Conservation (phyloP, 2,329 filamentous ascomycete species). For the Herpomyces periplanetae region DNA sequence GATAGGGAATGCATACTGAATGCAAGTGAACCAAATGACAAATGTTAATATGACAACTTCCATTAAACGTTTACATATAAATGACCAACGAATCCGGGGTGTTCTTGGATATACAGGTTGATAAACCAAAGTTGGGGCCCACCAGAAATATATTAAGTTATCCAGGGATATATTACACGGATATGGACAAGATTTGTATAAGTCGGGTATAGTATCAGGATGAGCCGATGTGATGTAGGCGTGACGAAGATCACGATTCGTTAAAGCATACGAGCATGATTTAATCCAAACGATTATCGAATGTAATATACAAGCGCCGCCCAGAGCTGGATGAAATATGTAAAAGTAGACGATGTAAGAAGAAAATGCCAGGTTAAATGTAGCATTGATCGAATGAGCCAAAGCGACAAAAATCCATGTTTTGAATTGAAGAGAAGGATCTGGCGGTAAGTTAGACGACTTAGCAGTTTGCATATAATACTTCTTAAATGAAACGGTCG, state of each 20-base stretch:
- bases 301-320: conserved; percentile 58
- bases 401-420: conserved; percentile 48
- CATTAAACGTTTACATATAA: conserved; percentile 39
- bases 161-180: conserved; percentile 54
- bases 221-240: conserved; percentile 45
- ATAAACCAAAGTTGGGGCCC: conserved; percentile 79
- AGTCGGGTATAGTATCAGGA: conserved; percentile 27
- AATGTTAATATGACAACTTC: conserved; percentile 41
- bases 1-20: conserved; percentile 70
- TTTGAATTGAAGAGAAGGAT: conserved; percentile 5
- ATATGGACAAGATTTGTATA: conserved; percentile 54
- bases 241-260: conserved; percentile 72
- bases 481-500: conserved; percentile 26
- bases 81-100: conserved; percentile 39
- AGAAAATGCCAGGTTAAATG: conserved; percentile 36
- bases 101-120: conserved; percentile 83
- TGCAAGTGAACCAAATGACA: conserved; percentile 78
- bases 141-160: conserved; percentile 87
- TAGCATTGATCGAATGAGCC: conserved; percentile 45
- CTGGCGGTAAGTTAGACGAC: conserved; percentile 7
- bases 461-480: conserved; percentile 10
- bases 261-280: conserved; percentile 75
- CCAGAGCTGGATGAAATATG: conserved; percentile 72
- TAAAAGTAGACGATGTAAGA: conserved; percentile 58
- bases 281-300: conserved; percentile 89